A percentile compares a stretch with the other conserved stretches of the same genome.
phyloP scores from a whole-genome alignment of 1,284 basidiomycete genomes.

The Exobasidium cylindrosporum region DNA sequence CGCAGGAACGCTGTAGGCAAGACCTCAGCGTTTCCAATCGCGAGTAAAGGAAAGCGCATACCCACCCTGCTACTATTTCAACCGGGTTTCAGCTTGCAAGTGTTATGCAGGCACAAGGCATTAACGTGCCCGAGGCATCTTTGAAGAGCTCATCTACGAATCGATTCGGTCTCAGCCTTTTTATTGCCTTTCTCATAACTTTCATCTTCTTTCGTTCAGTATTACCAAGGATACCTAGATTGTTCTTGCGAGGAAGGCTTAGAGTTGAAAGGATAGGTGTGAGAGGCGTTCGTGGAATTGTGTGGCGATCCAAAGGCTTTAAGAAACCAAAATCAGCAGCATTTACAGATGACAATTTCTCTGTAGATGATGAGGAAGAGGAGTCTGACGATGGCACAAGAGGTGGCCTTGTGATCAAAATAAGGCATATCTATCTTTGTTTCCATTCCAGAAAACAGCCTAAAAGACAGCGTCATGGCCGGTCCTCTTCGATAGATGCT shows the following conservation, averaged over 20 bases:
- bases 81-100: too few species aligned
- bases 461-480: neutral
- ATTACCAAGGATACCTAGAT: slow-evolving; percentile 36
- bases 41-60: too few species aligned
- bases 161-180: neutral
- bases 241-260: slow-evolving; percentile 39
- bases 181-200: neutral
- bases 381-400: slow-evolving; percentile 3
- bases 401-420: slow-evolving; percentile 30
- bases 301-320: slow-evolving; percentile 42
- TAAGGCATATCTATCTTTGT: slow-evolving; percentile 31
- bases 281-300: slow-evolving; percentile 42
- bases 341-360: neutral
- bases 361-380: neutral
- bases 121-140: neutral
- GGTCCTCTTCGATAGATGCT: neutral
- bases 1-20: neutral
- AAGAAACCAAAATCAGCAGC: slow-evolving; percentile 9
- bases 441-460: slow-evolving; percentile 16
- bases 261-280: slow-evolving; percentile 34
- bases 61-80: too few species aligned
- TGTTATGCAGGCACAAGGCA: neutral
- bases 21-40: too few species aligned
- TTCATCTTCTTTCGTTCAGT: slow-evolving; percentile 41
- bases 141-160: neutral